These are phyloP conservation scores for Fragaria nilgerrensis DNA, from an alignment of 306 rosid genomes.

Conservation along the genomic window DNA sequence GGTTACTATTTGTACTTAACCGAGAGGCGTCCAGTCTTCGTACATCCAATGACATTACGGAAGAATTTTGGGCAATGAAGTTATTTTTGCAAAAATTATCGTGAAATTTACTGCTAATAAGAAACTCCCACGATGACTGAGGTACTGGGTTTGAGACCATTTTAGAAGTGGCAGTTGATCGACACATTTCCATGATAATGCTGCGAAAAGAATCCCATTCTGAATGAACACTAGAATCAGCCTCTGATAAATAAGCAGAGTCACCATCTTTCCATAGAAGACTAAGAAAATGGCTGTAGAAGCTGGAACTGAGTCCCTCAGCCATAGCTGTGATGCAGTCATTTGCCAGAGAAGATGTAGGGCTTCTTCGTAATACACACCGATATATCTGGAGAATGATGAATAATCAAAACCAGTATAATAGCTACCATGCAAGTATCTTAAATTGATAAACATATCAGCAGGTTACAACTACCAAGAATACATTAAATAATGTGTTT, in stretches of 20 bases:
- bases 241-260: slow-evolving; percentile 47
- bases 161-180: slow-evolving; percentile 33
- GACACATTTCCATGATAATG: slow-evolving; percentile 65
- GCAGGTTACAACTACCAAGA: background rate
- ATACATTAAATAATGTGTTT: background rate
- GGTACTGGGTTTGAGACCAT: slow-evolving; percentile 32
- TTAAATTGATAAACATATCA: background rate
- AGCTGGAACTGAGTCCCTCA: slow-evolving; percentile 68
- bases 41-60: slow-evolving; percentile 36
- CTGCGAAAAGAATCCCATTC: slow-evolving; percentile 80
- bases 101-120: slow-evolving; percentile 72
- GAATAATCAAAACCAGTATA: slow-evolving; percentile 8
- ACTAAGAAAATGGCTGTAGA: slow-evolving; percentile 72
- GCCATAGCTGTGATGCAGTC: slow-evolving; percentile 93
- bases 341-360: slow-evolving; percentile 69
- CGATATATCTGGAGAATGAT: slow-evolving; percentile 65
- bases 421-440: slow-evolving; percentile 8
- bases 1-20: slow-evolving; percentile 27
- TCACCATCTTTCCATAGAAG: slow-evolving; percentile 87
- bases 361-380: slow-evolving; percentile 72
- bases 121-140: slow-evolving; percentile 83
- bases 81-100: slow-evolving; percentile 59
- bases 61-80: slow-evolving; percentile 40
- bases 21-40: slow-evolving; percentile 31
- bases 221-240: slow-evolving; percentile 49